Evolutionary conservation across 352 stramenopile species (phyloP).

Genomic region (Globisporangium cylindrosporum): DNA sequence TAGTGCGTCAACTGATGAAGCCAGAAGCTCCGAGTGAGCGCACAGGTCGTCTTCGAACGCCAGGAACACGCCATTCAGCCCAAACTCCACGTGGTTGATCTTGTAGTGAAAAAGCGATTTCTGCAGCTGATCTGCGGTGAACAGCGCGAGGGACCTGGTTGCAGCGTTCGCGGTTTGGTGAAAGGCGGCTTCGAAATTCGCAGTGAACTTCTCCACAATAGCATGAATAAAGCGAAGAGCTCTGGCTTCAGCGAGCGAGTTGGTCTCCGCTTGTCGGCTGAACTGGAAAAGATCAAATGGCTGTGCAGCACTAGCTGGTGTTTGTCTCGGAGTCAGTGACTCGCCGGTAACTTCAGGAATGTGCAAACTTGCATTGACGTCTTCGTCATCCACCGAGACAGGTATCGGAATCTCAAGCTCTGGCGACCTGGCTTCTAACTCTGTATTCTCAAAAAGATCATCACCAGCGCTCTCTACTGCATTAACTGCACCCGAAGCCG

Average conservation of each 20-base stretch:
- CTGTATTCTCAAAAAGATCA: not conserved
- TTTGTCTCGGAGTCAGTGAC: not conserved
- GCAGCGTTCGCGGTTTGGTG: not conserved
- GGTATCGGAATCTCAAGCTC: not conserved
- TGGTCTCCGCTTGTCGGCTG: not conserved
- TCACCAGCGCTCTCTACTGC: not conserved
- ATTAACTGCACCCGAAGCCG: not conserved
- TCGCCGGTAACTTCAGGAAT: not conserved
- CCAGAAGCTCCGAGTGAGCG: not conserved
- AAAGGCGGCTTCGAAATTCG: conserved; percentile 8
- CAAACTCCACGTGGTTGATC: conserved; percentile 13
- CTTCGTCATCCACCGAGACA: not conserved
- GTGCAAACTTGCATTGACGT: not conserved
- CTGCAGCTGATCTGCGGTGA: conserved; percentile 12
- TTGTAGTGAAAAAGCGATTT: conserved; percentile 15
- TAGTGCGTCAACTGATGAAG: not conserved
- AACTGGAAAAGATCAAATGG: not conserved
- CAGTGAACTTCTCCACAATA: not conserved
- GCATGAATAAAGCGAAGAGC: not conserved
- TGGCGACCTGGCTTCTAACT: not conserved
- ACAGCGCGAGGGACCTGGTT: not conserved
- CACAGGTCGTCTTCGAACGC: conserved; percentile 12
- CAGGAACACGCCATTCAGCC: conserved; percentile 16
- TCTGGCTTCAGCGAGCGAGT: not conserved
- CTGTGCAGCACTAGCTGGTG: not conserved